Conservation (phyloP, 176 grass and related monocot species). For the Musa acuminata region DNA sequence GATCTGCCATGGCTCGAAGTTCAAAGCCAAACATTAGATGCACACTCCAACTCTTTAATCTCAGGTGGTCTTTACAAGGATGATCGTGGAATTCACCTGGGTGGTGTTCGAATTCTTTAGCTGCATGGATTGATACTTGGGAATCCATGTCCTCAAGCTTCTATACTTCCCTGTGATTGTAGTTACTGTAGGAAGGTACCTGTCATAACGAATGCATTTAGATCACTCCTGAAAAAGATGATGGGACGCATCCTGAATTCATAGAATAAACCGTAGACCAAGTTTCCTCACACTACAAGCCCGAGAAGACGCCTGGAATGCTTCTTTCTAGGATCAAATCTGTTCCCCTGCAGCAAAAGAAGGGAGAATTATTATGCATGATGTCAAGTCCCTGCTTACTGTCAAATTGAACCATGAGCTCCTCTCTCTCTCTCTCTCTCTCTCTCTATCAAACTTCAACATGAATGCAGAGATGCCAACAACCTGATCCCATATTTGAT, state of each 20-base stretch:
- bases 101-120: slow-evolving; percentile 44
- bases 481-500: slow-evolving; percentile 80
- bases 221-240: background rate
- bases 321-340: slow-evolving; percentile 38
- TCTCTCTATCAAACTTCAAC: too few species aligned
- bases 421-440: too few species aligned
- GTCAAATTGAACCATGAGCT: too few species aligned
- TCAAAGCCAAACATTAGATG: background rate
- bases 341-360: slow-evolving; percentile 35
- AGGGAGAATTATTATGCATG: background rate
- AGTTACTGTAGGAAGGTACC: slow-evolving; percentile 67
- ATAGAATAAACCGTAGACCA: background rate
- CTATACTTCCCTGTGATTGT: slow-evolving; percentile 67
- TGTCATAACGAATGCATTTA: slow-evolving; percentile 21
- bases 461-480: background rate
- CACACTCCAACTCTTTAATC: background rate
- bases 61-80: background rate
- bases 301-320: slow-evolving; percentile 65
- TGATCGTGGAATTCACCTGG: slow-evolving; percentile 21
- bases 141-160: slow-evolving; percentile 70
- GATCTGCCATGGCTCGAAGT: slow-evolving; percentile 35
- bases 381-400: background rate
- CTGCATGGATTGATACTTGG: slow-evolving; percentile 61
- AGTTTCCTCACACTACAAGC: slow-evolving; percentile 50
- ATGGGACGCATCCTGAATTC: background rate